phyloP scores from a whole-genome alignment of 371 early-diverging fungal species.

The Lichtheimia corymbifera region DNA sequence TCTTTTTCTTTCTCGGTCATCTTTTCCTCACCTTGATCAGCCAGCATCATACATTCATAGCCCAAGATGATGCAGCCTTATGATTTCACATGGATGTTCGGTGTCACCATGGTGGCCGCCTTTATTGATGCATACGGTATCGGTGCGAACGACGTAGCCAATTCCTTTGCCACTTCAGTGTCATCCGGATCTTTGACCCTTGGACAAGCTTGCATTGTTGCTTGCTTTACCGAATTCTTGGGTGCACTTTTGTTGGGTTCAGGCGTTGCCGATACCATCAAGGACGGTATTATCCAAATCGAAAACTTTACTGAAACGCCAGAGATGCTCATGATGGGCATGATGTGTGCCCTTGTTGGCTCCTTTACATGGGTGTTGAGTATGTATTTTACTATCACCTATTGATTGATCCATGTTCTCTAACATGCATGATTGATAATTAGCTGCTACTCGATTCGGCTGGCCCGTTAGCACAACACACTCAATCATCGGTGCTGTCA shows the following conservation, averaged over 20 bases:
- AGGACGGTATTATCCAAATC: conserved; percentile 66
- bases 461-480: conserved; percentile 65
- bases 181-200: conserved; percentile 79
- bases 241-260: conserved; percentile 84
- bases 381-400: background rate
- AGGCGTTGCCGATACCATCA: conserved; percentile 77
- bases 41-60: no score
- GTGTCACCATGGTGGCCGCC: conserved; percentile 65
- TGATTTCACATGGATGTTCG: conserved; percentile 80
- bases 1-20: background rate
- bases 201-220: conserved; percentile 73
- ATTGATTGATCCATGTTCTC: no score
- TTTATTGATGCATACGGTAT: conserved; percentile 68
- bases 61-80: conserved; percentile 55
- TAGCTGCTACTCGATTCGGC: conserved; percentile 62
- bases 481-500: conserved; percentile 79
- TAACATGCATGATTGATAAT: background rate
- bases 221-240: conserved; percentile 83
- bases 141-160: conserved; percentile 92
- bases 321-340: conserved; percentile 79
- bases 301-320: conserved; percentile 56
- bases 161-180: conserved; percentile 88
- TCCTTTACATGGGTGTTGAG: conserved; percentile 76
- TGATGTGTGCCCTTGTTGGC: conserved; percentile 81
- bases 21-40: background rate